Evolutionary conservation across 1,284 basidiomycete species (phyloP).

Genomic region (Volvariella surrecta): DNA sequence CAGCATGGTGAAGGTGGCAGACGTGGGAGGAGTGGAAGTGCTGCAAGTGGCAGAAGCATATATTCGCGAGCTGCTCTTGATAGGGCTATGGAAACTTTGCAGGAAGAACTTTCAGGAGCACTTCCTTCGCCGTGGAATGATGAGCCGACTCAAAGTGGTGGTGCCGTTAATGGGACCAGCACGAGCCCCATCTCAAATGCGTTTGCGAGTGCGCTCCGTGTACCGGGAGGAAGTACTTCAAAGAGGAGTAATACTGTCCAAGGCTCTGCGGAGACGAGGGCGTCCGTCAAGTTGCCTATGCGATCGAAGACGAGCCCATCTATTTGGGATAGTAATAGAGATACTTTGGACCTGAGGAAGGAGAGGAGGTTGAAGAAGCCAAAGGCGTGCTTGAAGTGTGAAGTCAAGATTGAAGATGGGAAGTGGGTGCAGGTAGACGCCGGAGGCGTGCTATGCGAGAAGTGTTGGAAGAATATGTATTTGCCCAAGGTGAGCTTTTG

Average conservation of each 20-base stretch:
- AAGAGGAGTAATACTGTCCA: slow-evolving; percentile 37
- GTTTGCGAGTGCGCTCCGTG: too few relatives aligned
- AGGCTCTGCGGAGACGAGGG: slow-evolving; percentile 32
- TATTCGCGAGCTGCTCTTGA: slow-evolving; percentile 13
- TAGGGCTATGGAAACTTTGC: slow-evolving; percentile 4
- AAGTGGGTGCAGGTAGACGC: slow-evolving; percentile 75
- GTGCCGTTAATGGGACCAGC: slow-evolving; percentile 10
- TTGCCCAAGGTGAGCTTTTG: slow-evolving; percentile 67
- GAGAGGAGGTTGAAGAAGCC: slow-evolving; percentile 22
- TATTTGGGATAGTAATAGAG: slow-evolving; percentile 17
- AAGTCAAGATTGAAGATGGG: slow-evolving; percentile 63
- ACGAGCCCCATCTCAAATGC: too few relatives aligned
- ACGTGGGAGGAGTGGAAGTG: slow-evolving; percentile 12
- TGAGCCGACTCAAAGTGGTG: slow-evolving; percentile 9
- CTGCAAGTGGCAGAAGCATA: slow-evolving; percentile 12
- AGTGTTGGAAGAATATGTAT: slow-evolving; percentile 92
- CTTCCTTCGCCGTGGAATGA: slow-evolving; percentile 1
- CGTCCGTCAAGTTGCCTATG: slow-evolving; percentile 40
- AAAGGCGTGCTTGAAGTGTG: slow-evolving; percentile 59
- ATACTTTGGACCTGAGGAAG: slow-evolving; percentile 9
- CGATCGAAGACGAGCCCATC: slow-evolving; percentile 40
- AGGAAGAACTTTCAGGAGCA: slow-evolving; percentile 1
- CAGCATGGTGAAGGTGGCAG: slow-evolving; percentile 11
- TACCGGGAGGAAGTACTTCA: slow-evolving; percentile 16
- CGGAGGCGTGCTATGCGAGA: slow-evolving; percentile 72